Evolutionary conservation across 306 rosid genomes (phyloP), one percentile per base, ranked within the genome.

Genomic region (Phaseolus lunatus): DNA sequence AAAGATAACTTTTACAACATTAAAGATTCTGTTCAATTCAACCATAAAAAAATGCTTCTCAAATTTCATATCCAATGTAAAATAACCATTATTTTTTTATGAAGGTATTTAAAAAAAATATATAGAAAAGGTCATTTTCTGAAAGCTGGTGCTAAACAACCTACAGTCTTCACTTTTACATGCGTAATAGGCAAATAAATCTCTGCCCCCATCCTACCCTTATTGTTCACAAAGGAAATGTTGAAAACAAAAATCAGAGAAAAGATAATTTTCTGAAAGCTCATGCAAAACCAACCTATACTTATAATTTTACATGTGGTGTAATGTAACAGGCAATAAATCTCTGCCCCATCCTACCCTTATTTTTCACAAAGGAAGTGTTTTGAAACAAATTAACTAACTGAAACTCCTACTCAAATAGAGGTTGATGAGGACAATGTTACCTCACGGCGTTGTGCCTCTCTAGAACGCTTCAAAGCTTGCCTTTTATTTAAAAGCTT

Each of bases 371-470:
- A 70, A 48, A 68, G 54, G 54, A 49, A 45, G 67, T 49, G 52
- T n/a, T n/a, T 27, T 73, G 80, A 81, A 75, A 53, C 64, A 81
- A 81, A 78, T 57, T 75, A 66, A 54, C 47, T 75, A 66, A 54
- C 47, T 24, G 19, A 64, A 65, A 79, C 18, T 70, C 20, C 58
- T 9, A 48, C 19, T 19, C 19, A 48, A 50, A 54, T n/a, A 67
- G 49, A 67, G 54, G 49, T 20, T 31, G 39, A 73, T 44, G n/a
- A 76, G 24, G 79, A 63, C 57, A 67, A 81, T 62, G 75, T 81
- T 84, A 94, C 98, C 98, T 94, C 79, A 27, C 76, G 86, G 29
- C 97, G 98, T 50, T 94, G 97, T 61, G 93, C 93, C 89, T 94
- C 97, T 77, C 83, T 37, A 77, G 91, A 94, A 44, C 92, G 93